Conservation (phyloP, 1,284 basidiomycete species). For the Malassezia slooffiae region DNA sequence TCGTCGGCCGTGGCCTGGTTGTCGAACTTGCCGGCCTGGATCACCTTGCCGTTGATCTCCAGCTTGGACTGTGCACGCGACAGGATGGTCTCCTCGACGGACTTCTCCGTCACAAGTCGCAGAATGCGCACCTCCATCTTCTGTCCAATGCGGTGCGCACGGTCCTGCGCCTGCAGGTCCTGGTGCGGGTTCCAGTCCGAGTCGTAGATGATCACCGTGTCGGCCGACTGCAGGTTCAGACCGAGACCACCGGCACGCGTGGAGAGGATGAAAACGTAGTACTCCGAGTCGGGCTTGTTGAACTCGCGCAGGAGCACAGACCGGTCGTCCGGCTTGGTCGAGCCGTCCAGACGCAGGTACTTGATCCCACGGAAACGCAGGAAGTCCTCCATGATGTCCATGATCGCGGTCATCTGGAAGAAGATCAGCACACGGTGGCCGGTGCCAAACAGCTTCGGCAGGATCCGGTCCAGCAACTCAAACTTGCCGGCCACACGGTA, state of each 20-base stretch:
- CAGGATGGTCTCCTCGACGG: conserved; percentile 94
- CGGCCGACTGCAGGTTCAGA: conserved; percentile 92
- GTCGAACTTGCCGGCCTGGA: conserved; percentile 84
- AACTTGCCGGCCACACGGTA: conserved; percentile 85
- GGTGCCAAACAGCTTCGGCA: conserved; percentile 87
- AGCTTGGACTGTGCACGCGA: conserved; percentile 89
- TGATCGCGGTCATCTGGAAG: conserved; percentile 99
- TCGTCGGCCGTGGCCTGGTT: conserved; percentile 97
- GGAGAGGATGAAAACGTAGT: conserved; percentile 72
- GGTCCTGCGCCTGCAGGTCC: conserved; percentile 71
- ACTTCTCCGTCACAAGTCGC: conserved; percentile 93
- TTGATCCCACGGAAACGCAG: conserved; percentile 79
- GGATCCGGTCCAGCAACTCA: conserved; percentile 79
- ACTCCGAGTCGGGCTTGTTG: conserved; percentile 80
- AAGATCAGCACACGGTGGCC: conserved; percentile 94
- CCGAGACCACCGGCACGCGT: conserved; percentile 95
- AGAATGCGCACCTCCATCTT: conserved; percentile 95
- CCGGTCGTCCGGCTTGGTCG: conserved; percentile 95
- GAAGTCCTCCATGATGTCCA: conserved; percentile 99
- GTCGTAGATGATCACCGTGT: conserved; percentile 93
- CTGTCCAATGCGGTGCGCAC: conserved; percentile 98
- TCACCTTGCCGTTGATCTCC: conserved; percentile 95
- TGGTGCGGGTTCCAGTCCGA: conserved; percentile 46
- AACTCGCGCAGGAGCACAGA: conserved; percentile 78
- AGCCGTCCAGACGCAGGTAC: conserved; percentile 89